Conservation (phyloP, 495 filamentous ascomycete species). For the Patellaria atrata region DNA sequence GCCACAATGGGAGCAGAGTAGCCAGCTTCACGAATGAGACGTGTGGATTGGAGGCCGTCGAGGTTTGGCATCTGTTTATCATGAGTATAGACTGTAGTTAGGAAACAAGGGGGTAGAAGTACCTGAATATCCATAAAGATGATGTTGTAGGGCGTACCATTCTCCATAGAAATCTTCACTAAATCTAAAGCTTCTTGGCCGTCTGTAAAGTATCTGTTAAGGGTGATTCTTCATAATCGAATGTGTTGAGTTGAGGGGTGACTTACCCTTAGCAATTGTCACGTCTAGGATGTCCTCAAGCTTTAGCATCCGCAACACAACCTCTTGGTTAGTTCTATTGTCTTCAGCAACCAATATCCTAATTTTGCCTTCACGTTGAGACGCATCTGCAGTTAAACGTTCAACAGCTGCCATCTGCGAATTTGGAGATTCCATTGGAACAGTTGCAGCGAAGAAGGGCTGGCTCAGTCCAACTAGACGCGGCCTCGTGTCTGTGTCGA, state of each 20-base stretch:
- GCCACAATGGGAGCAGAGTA: slow-evolving; percentile 85
- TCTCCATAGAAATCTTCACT: slow-evolving; percentile 69
- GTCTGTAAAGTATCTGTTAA: slow-evolving; percentile 34
- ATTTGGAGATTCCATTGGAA: slow-evolving; percentile 29
- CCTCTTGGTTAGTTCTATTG: slow-evolving; percentile 89
- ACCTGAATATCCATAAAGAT: slow-evolving; percentile 81
- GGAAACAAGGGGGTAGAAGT: background rate
- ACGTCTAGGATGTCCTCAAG: slow-evolving; percentile 49
- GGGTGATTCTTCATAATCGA: background rate
- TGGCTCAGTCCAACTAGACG: slow-evolving; percentile 71
- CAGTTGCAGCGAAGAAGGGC: slow-evolving; percentile 63
- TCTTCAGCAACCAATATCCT: slow-evolving; percentile 88
- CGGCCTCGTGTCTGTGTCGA: slow-evolving; percentile 44
- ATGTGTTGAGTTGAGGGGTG: no score
- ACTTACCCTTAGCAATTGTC: slow-evolving; percentile 31
- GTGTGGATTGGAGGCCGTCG: slow-evolving; percentile 74
- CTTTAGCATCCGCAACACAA: slow-evolving; percentile 64
- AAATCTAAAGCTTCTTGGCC: slow-evolving; percentile 80
- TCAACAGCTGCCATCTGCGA: slow-evolving; percentile 40
- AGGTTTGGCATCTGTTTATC: slow-evolving; percentile 94
- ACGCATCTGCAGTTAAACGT: slow-evolving; percentile 30
- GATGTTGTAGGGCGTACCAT: slow-evolving; percentile 55
- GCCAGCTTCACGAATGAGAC: slow-evolving; percentile 75
- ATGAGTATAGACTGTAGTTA: slow-evolving; percentile 5
- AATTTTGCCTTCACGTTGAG: slow-evolving; percentile 43